Evolutionary conservation across 352 stramenopile genomes (phyloP).

Genomic region (Phytopythium montanum): DNA sequence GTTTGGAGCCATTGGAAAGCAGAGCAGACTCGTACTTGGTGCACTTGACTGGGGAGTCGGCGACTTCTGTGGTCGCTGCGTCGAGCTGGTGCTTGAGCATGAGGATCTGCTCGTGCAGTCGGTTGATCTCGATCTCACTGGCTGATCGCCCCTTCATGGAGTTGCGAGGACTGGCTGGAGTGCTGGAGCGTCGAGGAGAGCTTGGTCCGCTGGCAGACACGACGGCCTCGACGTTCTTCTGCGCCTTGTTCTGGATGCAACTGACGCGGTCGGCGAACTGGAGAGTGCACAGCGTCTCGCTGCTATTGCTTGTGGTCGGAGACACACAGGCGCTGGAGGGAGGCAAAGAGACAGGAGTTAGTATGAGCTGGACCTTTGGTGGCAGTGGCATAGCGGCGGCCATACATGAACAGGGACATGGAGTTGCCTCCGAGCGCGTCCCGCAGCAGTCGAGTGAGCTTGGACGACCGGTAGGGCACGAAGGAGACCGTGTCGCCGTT

Average conservation of each 20-base stretch:
- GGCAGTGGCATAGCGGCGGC: too few relatives aligned
- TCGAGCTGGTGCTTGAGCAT: conserved; percentile 35
- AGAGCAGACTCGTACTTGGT: conserved; percentile 2
- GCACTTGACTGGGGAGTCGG: conserved; percentile 3
- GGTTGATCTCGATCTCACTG: conserved; percentile 38
- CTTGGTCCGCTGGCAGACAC: not conserved
- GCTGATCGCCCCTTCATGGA: conserved; percentile 12
- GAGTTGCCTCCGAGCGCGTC: conserved; percentile 86
- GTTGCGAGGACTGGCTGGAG: conserved; percentile 3
- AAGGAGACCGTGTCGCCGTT: conserved; percentile 35
- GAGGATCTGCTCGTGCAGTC: conserved; percentile 40
- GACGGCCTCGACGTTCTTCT: conserved; percentile 51
- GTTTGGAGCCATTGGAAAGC: not conserved
- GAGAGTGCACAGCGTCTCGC: conserved; percentile 63
- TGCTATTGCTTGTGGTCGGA: conserved; percentile 35
- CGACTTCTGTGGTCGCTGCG: conserved; percentile 9
- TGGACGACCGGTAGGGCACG: conserved; percentile 81
- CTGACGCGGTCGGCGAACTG: conserved; percentile 71
- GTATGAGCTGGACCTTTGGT: not conserved
- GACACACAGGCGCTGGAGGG: conserved; percentile 61
- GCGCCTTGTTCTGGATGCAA: conserved; percentile 75
- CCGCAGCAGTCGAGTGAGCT: conserved; percentile 77
- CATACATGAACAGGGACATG: conserved; percentile 84
- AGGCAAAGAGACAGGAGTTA: conserved; percentile 2
- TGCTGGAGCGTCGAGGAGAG: conserved; percentile 2